Conservation (phyloP, 2,329 filamentous ascomycete species). For the Eutypa lata region DNA sequence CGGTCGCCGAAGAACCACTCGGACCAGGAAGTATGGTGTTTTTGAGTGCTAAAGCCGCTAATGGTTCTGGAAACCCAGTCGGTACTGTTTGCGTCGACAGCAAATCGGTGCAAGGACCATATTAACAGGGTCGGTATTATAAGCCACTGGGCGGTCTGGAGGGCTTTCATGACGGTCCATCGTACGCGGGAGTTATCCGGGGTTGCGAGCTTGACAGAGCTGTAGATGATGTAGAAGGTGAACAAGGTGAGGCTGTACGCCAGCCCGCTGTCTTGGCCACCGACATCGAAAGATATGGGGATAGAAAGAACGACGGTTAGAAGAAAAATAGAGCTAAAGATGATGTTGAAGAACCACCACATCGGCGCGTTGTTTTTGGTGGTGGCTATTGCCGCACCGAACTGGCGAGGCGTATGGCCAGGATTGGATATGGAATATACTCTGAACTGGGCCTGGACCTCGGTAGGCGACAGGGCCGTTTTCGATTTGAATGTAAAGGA, state of each 20-base stretch:
- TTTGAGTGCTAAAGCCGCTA: constrained; percentile 57
- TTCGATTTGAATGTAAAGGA: not conserved
- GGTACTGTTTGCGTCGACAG: constrained; percentile 74
- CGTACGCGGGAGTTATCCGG: constrained; percentile 75
- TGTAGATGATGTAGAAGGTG: constrained; percentile 87
- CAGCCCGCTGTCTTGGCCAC: constrained; percentile 87
- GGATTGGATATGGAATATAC: constrained; percentile 11
- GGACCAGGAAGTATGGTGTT: constrained; percentile 62
- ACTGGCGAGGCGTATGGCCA: constrained; percentile 30
- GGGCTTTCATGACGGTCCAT: constrained; percentile 64
- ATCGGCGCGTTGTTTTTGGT: constrained; percentile 56
- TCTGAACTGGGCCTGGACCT: not conserved
- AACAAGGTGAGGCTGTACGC: constrained; percentile 90
- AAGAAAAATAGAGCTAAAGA: constrained; percentile 82
- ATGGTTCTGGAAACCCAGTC: constrained; percentile 84
- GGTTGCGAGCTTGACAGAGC: constrained; percentile 73
- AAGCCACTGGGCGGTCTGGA: constrained; percentile 80
- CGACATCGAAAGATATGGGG: constrained; percentile 96
- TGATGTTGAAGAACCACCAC: constrained; percentile 76
- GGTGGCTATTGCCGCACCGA: constrained; percentile 32
- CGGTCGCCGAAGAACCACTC: constrained; percentile 89
- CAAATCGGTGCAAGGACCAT: constrained; percentile 94
- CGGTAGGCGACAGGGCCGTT: not conserved
- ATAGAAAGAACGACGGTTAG: constrained; percentile 92
- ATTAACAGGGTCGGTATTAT: constrained; percentile 84